Evolutionary conservation across 129 eudicot genomes (phyloP).

Genomic region (Tagetes patula): DNA sequence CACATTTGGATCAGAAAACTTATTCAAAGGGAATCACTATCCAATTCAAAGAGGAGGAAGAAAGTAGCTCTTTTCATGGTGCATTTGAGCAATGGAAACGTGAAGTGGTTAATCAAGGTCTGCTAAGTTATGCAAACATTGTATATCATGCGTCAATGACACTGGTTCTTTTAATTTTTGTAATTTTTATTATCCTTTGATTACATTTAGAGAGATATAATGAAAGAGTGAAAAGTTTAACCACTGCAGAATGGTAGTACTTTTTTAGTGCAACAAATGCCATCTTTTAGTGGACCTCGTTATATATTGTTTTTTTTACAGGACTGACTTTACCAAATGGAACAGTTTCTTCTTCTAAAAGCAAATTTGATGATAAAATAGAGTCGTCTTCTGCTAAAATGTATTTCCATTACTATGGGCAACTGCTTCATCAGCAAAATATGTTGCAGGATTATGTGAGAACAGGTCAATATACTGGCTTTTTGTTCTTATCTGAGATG

Average conservation of each 20-base stretch:
- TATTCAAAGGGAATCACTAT: slow-evolving; percentile 71
- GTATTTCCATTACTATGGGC: slow-evolving; percentile 98
- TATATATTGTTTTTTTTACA: slow-evolving; percentile 32
- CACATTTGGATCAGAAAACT: slow-evolving; percentile 58
- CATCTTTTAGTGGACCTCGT: background rate
- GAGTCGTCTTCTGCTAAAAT: slow-evolving; percentile 95
- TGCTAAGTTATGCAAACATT: slow-evolving; percentile 16
- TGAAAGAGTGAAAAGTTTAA: background rate
- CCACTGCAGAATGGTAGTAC: background rate
- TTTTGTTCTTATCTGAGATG: slow-evolving; percentile 11
- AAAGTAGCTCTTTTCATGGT: slow-evolving; percentile 70
- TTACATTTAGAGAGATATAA: background rate
- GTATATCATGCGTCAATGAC: background rate
- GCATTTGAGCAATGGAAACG: slow-evolving; percentile 90
- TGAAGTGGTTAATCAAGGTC: slow-evolving; percentile 61
- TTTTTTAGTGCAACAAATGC: background rate
- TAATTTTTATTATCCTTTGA: background rate
- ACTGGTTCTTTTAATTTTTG: background rate
- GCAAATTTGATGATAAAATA: slow-evolving; percentile 92
- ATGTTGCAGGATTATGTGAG: slow-evolving; percentile 99
- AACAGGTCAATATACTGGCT: slow-evolving; percentile 60
- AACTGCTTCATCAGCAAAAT: slow-evolving; percentile 93
- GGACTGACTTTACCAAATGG: slow-evolving; percentile 64
- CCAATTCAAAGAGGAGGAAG: slow-evolving; percentile 84
- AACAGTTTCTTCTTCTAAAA: slow-evolving; percentile 41